These are phyloP conservation scores for Mycosphaerella sp. DNA, from an alignment of 2,329 filamentous ascomycete species.

Conservation along the genomic window DNA sequence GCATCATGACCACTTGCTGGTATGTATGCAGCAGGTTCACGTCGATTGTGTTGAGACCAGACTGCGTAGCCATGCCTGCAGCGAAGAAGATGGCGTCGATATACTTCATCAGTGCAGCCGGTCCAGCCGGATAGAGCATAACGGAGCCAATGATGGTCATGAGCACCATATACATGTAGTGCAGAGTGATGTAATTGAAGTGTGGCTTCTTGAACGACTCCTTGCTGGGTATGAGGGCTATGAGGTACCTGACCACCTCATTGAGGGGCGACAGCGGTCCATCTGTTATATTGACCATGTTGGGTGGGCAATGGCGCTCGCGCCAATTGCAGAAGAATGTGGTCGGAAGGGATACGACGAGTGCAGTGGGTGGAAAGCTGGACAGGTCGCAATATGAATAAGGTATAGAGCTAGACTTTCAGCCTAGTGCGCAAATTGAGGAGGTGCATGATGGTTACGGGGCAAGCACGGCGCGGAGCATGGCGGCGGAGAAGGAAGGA, in stretches of 20 bases:
- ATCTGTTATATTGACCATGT: conserved; percentile 1
- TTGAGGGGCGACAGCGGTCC: conserved; percentile 17
- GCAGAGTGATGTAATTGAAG: conserved; percentile 75
- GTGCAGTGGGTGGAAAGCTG: not conserved
- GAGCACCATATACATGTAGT: conserved; percentile 77
- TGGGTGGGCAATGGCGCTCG: not conserved
- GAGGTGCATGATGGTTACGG: conserved; percentile 1
- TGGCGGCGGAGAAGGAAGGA: not conserved
- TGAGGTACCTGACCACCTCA: conserved; percentile 19
- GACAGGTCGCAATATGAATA: not conserved
- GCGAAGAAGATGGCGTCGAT: conserved; percentile 86
- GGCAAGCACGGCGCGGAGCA: not conserved
- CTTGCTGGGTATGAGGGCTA: conserved; percentile 14
- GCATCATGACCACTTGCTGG: conserved; percentile 59
- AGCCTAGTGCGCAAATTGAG: not conserved
- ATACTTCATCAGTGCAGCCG: conserved; percentile 54
- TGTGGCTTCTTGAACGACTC: conserved; percentile 46
- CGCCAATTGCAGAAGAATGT: not conserved
- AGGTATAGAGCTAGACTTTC: conserved; percentile 1
- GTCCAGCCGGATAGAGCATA: conserved; percentile 58
- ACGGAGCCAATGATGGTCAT: conserved; percentile 69
- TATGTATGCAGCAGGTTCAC: conserved; percentile 44
- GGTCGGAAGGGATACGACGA: not conserved
- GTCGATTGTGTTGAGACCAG: conserved; percentile 74
- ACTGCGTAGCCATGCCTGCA: conserved; percentile 82